Evolutionary conservation across 2,329 filamentous ascomycete species (phyloP).

Genomic region (Coleophoma crateriformis): DNA sequence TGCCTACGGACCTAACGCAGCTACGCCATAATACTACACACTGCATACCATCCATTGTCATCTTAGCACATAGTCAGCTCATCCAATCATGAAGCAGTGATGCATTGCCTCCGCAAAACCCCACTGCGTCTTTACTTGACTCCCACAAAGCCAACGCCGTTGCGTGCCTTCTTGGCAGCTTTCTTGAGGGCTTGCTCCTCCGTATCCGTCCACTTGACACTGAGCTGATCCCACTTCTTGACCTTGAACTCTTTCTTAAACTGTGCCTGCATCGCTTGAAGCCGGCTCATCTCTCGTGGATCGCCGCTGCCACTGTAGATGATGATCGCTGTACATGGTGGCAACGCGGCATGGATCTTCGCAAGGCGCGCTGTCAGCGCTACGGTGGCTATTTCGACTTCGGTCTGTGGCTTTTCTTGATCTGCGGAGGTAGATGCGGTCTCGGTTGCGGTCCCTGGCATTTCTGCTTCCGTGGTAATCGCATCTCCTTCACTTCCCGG

Average conservation of each 20-base stretch:
- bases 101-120: not conserved
- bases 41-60: no score
- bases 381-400: slow-evolving; percentile 7
- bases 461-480: not conserved
- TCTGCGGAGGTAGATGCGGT: slow-evolving; percentile 4
- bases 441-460: not conserved
- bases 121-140: slow-evolving; percentile 45
- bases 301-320: slow-evolving; percentile 63
- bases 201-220: slow-evolving; percentile 61
- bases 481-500: not conserved
- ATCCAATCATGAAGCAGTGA: no score
- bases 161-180: slow-evolving; percentile 50
- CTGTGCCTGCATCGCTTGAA: slow-evolving; percentile 54
- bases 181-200: slow-evolving; percentile 58
- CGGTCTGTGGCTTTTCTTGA: slow-evolving; percentile 2
- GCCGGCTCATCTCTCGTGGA: slow-evolving; percentile 57
- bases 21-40: no score
- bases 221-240: slow-evolving; percentile 61
- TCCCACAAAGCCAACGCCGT: slow-evolving; percentile 58
- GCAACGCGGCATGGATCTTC: slow-evolving; percentile 51
- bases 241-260: slow-evolving; percentile 62
- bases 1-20: no score
- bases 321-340: slow-evolving; percentile 60
- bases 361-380: slow-evolving; percentile 38
- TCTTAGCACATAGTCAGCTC: no score